Evolutionary conservation across 768 basidiomycete species (phyloP).

Genomic region (Tubosaeta sp.): DNA sequence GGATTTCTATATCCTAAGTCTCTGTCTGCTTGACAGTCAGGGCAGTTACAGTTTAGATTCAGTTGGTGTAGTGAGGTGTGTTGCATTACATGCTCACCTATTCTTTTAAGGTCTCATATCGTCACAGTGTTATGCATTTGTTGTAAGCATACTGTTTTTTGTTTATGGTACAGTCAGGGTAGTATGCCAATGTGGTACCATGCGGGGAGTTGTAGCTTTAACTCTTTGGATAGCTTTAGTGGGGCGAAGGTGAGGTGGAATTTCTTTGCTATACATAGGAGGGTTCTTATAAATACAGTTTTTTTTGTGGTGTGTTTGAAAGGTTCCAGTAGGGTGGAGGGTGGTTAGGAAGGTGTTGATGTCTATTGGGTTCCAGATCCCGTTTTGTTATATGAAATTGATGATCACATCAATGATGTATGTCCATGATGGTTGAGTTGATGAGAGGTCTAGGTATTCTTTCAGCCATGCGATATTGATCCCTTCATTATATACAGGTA

Average conservation of each 20-base stretch:
- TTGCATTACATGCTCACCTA: neutral
- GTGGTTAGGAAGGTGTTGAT: neutral
- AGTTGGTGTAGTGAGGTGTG: neutral
- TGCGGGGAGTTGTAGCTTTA: conserved; percentile 1
- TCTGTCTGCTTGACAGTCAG: neutral
- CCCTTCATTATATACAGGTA: neutral
- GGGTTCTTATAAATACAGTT: neutral
- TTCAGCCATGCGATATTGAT: neutral
- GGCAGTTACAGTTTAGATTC: neutral
- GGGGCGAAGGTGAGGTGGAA: neutral
- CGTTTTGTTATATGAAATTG: neutral
- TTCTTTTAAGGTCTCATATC: conserved; percentile 5
- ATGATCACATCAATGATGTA: neutral
- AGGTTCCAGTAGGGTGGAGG: neutral
- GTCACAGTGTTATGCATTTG: neutral
- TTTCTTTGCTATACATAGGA: neutral
- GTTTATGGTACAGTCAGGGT: neutral
- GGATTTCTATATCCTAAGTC: neutral
- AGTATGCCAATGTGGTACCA: neutral
- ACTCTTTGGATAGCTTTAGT: neutral
- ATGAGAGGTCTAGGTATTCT: neutral
- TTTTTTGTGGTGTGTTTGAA: too few relatives aligned
- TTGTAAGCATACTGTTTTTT: neutral
- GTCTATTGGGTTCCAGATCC: neutral
- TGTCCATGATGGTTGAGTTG: neutral